Evolutionary conservation across 2,329 filamentous ascomycete species (phyloP), one percentile per base, ranked within the genome.

Genomic region (Colletotrichum tofieldiae): DNA sequence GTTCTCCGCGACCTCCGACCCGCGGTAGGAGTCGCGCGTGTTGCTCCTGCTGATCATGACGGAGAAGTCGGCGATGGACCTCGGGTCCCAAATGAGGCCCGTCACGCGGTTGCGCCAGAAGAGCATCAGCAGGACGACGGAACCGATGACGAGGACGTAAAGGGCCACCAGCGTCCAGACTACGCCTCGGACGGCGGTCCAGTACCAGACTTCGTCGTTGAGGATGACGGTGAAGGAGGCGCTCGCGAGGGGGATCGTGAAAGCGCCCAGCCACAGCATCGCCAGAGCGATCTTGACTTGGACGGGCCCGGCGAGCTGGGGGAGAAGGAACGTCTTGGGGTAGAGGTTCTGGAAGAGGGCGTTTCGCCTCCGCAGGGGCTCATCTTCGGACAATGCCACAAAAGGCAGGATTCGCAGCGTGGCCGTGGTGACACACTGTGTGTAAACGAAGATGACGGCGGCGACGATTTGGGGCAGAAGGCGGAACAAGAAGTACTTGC

Each of bases 41-140:
- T 97, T 98, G 75, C 94, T 95, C 72, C 93, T 90, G 75, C 94
- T 92, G 35, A 97, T 87, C 14, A 98, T 86, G 1, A 92, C 90
- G 54, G 96, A 88, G 47, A 97, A 84, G 79, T 98, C 95, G 3
- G 93, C 95, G 9, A 98, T 84, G 32, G 92, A 96, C 56, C 92
- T 88, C 2, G 94, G 89, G 78, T 98, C 94, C 95, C 95, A 98
- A 78, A 93, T 88, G 73, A 98, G 84, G 0, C 95, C 95, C 0
- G 94, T 97, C 76, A 86, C 87, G 39, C 88, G 86, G 29, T 86
- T 82, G 65, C 88, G 84, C 83, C 95, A 94, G 74, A 90, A 92
- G n/a, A 90, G 74, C 74, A 92, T 83, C 12, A 95, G 79, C 1
- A 90, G 81, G 14, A 89, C 66, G 2, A 91, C 77, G 1, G 92